Evolutionary conservation across 345 rosid species (phyloP).

Genomic region (Iberis pinnata): DNA sequence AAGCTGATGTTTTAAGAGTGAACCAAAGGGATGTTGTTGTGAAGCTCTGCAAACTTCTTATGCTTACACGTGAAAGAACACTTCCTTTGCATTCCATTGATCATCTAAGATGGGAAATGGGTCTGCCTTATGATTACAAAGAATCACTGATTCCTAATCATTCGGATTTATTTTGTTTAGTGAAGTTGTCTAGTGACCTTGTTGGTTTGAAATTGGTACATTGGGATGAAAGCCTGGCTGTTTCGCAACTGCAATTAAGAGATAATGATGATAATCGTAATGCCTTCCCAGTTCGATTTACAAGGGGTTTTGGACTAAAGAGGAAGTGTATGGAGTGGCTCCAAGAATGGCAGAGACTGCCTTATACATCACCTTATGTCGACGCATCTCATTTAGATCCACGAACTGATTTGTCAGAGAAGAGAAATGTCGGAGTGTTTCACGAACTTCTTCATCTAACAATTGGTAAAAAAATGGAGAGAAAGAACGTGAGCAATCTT

Average conservation of each 20-base stretch:
- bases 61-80: slow-evolving; percentile 54
- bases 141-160: slow-evolving; percentile 35
- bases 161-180: slow-evolving; percentile 44
- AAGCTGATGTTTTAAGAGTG: slow-evolving; percentile 24
- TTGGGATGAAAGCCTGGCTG: slow-evolving; percentile 55
- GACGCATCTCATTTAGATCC: slow-evolving; percentile 75
- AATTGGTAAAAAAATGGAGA: slow-evolving; percentile 57
- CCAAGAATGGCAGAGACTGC: slow-evolving; percentile 75
- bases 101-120: slow-evolving; percentile 80
- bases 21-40: slow-evolving; percentile 32
- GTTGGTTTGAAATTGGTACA: slow-evolving; percentile 46
- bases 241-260: slow-evolving; percentile 41
- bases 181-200: slow-evolving; percentile 45
- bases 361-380: slow-evolving; percentile 62
- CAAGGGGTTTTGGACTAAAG: slow-evolving; percentile 78
- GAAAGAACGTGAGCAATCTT: slow-evolving; percentile 70
- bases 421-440: slow-evolving; percentile 75
- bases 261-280: slow-evolving; percentile 32
- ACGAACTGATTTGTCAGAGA: slow-evolving; percentile 74
- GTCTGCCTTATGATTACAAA: slow-evolving; percentile 61
- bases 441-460: slow-evolving; percentile 87
- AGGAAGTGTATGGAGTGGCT: slow-evolving; percentile 75
- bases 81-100: slow-evolving; percentile 70
- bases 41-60: slow-evolving; percentile 63
- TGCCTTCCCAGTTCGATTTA: slow-evolving; percentile 62